Percentiles rank a stretch among this genome's conserved stretches.
These are phyloP conservation scores for Alternaria gansuensis DNA, from an alignment of 2,329 filamentous ascomycete species.

Conservation along the genomic window DNA sequence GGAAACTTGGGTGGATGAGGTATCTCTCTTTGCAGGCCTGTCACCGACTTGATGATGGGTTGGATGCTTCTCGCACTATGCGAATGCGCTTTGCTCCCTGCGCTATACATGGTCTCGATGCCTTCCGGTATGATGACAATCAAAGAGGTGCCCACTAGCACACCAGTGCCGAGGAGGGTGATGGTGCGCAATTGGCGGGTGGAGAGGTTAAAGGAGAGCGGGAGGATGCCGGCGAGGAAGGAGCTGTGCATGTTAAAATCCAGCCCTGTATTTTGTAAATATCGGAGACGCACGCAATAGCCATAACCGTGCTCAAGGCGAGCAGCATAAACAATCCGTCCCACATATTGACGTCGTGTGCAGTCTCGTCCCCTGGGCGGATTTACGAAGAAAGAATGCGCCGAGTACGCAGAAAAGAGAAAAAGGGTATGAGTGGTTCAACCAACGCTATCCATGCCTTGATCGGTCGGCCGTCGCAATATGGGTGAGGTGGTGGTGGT, in stretches of 20 bases:
- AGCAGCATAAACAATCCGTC: constrained; percentile 72
- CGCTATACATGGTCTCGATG: constrained; percentile 83
- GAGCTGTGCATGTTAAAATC: constrained; percentile 67
- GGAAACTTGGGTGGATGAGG: constrained; percentile 37
- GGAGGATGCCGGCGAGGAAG: constrained; percentile 90
- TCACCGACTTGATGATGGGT: constrained; percentile 37
- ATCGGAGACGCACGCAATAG: constrained; percentile 62
- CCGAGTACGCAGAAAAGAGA: constrained; percentile 26
- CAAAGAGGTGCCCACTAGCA: constrained; percentile 91
- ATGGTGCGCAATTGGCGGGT: constrained; percentile 87
- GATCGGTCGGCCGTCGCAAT: constrained; percentile 10
- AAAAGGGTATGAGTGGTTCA: constrained; percentile 21
- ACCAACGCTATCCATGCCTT: constrained; percentile 31
- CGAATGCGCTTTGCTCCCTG: constrained; percentile 45
- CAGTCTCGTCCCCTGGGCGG: constrained; percentile 21
- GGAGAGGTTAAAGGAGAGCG: constrained; percentile 86
- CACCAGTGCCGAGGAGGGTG: constrained; percentile 90
- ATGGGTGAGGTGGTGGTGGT: constrained; percentile 9
- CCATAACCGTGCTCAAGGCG: constrained; percentile 71
- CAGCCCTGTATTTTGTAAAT: not conserved
- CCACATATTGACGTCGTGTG: constrained; percentile 56
- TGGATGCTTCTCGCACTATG: constrained; percentile 36
- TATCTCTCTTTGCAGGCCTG: constrained; percentile 40
- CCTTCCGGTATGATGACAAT: constrained; percentile 98
- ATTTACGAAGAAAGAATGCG: constrained; percentile 28